Conservation (phyloP, 2,329 filamentous ascomycete species). For the Corinectria fuckeliana region DNA sequence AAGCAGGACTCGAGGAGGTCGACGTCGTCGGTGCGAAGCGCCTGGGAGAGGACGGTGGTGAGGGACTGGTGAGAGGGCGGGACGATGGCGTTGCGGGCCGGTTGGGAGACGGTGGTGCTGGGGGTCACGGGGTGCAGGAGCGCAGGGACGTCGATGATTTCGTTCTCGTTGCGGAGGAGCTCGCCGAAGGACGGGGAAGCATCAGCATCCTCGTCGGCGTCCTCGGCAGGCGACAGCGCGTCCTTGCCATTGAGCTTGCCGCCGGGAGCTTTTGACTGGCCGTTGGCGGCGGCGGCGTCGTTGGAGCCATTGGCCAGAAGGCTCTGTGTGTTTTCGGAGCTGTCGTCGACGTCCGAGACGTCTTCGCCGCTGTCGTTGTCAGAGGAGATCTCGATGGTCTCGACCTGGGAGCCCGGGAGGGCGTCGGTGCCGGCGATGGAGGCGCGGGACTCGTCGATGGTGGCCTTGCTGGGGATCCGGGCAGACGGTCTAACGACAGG, state of each 20-base stretch:
- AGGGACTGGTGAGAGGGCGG: constrained; percentile 80
- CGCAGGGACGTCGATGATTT: constrained; percentile 77
- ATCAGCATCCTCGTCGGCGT: constrained; percentile 52
- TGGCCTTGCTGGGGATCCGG: constrained; percentile 55
- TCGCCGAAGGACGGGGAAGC: constrained; percentile 82
- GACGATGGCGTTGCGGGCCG: constrained; percentile 57
- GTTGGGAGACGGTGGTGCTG: constrained; percentile 45
- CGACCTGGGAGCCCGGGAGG: constrained; percentile 46
- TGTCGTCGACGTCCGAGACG: constrained; percentile 62
- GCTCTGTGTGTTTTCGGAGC: constrained; percentile 41
- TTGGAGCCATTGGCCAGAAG: constrained; percentile 24
- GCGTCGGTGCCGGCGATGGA: constrained; percentile 55
- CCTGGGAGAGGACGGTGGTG: constrained; percentile 90
- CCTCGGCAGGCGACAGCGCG: constrained; percentile 25
- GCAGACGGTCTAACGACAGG: constrained; percentile 62
- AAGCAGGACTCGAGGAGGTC: constrained; percentile 92
- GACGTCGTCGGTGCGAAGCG: constrained; percentile 88
- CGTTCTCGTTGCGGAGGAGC: constrained; percentile 73
- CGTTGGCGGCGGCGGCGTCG: constrained; percentile 14
- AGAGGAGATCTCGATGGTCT: constrained; percentile 65
- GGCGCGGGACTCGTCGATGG: constrained; percentile 65
- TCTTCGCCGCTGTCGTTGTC: constrained; percentile 59
- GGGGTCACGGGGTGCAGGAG: constrained; percentile 54
- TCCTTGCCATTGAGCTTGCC: constrained; percentile 37
- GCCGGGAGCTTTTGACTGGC: constrained; percentile 29